Evolutionary conservation across 768 basidiomycete species (phyloP).

Genomic region (Cystobasidium tubakii): DNA sequence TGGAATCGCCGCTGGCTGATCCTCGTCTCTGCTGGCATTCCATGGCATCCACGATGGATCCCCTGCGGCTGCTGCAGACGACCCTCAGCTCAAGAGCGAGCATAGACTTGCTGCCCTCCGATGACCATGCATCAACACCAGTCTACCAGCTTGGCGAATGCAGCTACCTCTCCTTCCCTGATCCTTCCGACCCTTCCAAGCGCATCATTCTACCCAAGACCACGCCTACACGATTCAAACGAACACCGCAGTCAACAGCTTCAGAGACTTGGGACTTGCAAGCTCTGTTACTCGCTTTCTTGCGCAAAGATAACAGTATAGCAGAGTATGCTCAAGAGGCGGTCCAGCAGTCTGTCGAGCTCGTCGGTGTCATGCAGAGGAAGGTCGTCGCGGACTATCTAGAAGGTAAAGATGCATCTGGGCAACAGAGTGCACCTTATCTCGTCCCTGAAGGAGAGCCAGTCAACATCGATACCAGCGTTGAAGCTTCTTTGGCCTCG

Average conservation of each 20-base stretch:
- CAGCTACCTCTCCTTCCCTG: slow-evolving; percentile 61
- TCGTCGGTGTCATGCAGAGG: slow-evolving; percentile 81
- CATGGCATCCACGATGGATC: slow-evolving; percentile 41
- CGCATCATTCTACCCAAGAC: slow-evolving; percentile 61
- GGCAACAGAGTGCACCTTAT: slow-evolving; percentile 8
- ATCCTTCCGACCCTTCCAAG: slow-evolving; percentile 37
- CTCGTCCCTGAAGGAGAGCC: slow-evolving; percentile 39
- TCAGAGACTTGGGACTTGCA: slow-evolving; percentile 62
- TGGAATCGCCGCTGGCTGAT: neutral
- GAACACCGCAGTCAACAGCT: slow-evolving; percentile 54
- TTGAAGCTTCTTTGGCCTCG: neutral
- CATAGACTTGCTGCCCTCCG: slow-evolving; percentile 44
- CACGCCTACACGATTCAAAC: slow-evolving; percentile 69
- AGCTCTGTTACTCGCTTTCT: slow-evolving; percentile 78
- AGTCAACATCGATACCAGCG: neutral
- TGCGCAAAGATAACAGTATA: slow-evolving; percentile 63
- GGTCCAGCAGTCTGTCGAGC: slow-evolving; percentile 64
- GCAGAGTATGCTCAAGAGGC: slow-evolving; percentile 86
- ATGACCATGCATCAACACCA: slow-evolving; percentile 49
- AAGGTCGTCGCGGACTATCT: slow-evolving; percentile 81
- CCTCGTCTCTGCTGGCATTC: neutral
- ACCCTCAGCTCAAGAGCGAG: slow-evolving; percentile 45
- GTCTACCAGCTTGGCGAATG: slow-evolving; percentile 57
- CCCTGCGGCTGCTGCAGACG: slow-evolving; percentile 48
- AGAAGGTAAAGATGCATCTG: slow-evolving; percentile 57